Conservation (phyloP, 768 basidiomycete species). For the Mycena rebaudengoi region DNA sequence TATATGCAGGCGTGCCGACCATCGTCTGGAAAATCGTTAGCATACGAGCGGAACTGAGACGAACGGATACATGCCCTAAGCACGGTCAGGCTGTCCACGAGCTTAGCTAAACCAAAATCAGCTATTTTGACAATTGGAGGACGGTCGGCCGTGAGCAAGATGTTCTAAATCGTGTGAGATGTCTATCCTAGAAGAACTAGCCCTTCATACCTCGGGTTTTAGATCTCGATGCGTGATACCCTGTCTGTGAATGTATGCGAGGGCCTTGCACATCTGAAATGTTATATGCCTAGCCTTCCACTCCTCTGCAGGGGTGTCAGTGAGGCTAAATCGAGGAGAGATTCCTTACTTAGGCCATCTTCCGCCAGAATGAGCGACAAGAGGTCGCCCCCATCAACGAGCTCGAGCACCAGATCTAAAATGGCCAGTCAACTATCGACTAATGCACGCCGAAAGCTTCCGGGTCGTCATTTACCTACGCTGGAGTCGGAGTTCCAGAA, state of each 20-base stretch:
- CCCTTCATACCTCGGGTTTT: constrained; percentile 60
- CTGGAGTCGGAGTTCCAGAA: constrained; percentile 54
- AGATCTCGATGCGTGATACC: constrained; percentile 78
- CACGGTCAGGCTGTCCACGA: constrained; percentile 41
- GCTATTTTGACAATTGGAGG: constrained; percentile 63
- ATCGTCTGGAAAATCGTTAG: constrained; percentile 49
- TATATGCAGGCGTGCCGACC: constrained; percentile 71
- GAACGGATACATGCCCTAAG: constrained; percentile 40
- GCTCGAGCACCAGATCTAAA: constrained; percentile 67
- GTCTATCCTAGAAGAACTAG: not conserved
- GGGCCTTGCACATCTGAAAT: constrained; percentile 65
- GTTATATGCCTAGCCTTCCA: constrained; percentile 58
- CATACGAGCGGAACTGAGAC: not conserved
- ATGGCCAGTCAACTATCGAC: constrained; percentile 21
- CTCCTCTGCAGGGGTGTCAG: constrained; percentile 38
- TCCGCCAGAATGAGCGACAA: constrained; percentile 56
- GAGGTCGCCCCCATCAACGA: constrained; percentile 71
- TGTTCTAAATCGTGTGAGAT: constrained; percentile 46
- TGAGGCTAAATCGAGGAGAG: constrained; percentile 43
- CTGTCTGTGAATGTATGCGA: constrained; percentile 38
- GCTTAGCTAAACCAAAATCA: constrained; percentile 74
- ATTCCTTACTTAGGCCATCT: constrained; percentile 9
- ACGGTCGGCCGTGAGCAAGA: constrained; percentile 52
- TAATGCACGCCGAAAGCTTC: no score
- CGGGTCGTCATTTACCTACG: constrained; percentile 52